Percentiles rank a stretch among this genome's conserved stretches.
Evolutionary conservation across 306 rosid genomes (phyloP).

Genomic region (Pachyrhizus erosus): DNA sequence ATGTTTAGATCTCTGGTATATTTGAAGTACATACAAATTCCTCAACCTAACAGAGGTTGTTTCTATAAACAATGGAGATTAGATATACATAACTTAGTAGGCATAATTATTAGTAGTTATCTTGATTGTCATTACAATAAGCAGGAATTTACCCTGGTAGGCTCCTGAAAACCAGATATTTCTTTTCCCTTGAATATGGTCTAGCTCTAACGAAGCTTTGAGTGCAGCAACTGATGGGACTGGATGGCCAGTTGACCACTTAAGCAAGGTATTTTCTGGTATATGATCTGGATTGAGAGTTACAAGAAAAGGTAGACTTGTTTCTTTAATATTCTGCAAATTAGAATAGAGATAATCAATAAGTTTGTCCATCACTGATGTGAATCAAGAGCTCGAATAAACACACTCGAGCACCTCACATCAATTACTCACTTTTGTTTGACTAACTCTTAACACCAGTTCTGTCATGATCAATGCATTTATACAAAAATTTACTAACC

Average conservation of each 20-base stretch:
- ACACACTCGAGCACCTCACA: too few species aligned
- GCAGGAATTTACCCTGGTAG: slow-evolving; percentile 69
- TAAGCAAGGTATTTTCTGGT: slow-evolving; percentile 71
- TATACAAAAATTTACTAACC: slow-evolving; percentile 53
- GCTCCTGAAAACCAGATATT: slow-evolving; percentile 94
- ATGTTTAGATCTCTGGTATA: slow-evolving; percentile 10
- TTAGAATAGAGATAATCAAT: slow-evolving; percentile 26
- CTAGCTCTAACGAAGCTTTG: slow-evolving; percentile 74
- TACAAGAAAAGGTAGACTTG: slow-evolving; percentile 70
- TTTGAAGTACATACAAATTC: not conserved
- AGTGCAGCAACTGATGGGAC: slow-evolving; percentile 84
- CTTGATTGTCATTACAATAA: slow-evolving; percentile 13
- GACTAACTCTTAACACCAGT: not conserved
- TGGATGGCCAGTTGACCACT: slow-evolving; percentile 87
- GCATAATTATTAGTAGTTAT: slow-evolving; percentile 3
- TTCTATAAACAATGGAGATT: not conserved
- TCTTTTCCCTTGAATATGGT: slow-evolving; percentile 84
- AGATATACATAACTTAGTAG: not conserved
- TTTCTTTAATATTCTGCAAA: slow-evolving; percentile 77
- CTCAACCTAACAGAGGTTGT: not conserved
- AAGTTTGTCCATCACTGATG: not conserved
- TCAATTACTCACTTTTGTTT: slow-evolving; percentile 1
- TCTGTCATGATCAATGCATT: slow-evolving; percentile 18
- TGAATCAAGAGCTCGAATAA: too few species aligned
- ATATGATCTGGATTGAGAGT: slow-evolving; percentile 82